A percentile compares a stretch with the other conserved stretches of the same genome.
phyloP scores from a whole-genome alignment of 139 green algal species.

The Coelastrella sp. region DNA sequence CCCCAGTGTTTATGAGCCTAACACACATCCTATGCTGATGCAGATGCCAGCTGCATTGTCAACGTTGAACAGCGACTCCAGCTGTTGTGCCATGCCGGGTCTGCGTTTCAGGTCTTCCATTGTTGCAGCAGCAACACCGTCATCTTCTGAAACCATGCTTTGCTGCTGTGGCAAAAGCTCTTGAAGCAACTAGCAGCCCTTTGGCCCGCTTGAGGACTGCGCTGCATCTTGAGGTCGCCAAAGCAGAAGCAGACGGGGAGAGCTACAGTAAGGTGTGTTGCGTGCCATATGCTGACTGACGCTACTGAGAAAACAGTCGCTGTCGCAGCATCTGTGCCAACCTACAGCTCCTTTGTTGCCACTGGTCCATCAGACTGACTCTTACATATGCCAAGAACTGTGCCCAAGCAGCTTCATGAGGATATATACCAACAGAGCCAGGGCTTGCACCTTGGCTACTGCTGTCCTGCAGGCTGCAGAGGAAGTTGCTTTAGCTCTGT shows the following conservation, averaged over 20 bases:
- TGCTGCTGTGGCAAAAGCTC: conserved; percentile 63
- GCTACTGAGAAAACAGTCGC: too few species aligned
- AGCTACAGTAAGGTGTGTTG: conserved; percentile 65
- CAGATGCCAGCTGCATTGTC: too few species aligned
- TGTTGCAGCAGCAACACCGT: conserved; percentile 66
- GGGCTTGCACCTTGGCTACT: neutral
- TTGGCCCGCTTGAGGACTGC: conserved; percentile 60
- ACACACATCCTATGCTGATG: too few species aligned
- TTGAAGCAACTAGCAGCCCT: conserved; percentile 64
- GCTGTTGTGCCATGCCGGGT: neutral
- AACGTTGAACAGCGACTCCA: too few species aligned
- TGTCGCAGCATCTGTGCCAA: neutral
- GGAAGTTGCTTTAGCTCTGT: conserved; percentile 64
- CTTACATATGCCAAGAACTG: too few species aligned
- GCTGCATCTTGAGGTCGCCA: conserved; percentile 76
- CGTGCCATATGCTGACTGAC: too few species aligned
- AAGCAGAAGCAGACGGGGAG: conserved; percentile 69
- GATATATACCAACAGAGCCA: too few species aligned
- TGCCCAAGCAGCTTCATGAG: too few species aligned
- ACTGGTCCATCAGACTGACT: too few species aligned
- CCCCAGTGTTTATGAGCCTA: too few species aligned
- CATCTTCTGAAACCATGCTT: conserved; percentile 63
- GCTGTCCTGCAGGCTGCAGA: conserved; percentile 53
- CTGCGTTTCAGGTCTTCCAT: conserved; percentile 52
- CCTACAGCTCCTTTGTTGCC: neutral